These are phyloP conservation scores for Tremellales sp. DNA, from an alignment of 1,284 basidiomycete species.

Conservation along the genomic window DNA sequence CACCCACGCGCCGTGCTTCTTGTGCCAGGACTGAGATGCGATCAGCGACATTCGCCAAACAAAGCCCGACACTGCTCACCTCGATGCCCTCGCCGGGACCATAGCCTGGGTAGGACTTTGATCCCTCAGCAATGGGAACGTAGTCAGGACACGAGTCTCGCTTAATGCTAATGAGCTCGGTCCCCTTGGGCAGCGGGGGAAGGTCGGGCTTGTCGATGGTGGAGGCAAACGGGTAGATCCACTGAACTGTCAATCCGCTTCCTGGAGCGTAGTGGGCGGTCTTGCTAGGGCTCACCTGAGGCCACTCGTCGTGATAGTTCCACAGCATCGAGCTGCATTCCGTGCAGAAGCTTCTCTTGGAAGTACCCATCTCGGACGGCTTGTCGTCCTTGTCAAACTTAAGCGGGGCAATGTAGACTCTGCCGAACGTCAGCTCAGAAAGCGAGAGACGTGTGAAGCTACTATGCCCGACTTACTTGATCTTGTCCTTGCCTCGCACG, in stretches of 20 bases:
- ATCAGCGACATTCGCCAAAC: constrained; percentile 1
- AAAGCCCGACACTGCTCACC: constrained; percentile 10
- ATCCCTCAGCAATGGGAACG: constrained; percentile 38
- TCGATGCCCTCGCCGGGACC: constrained; percentile 39
- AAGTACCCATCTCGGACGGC: constrained; percentile 23
- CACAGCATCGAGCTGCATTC: constrained; percentile 47
- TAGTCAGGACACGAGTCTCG: constrained; percentile 35
- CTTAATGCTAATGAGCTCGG: constrained; percentile 29
- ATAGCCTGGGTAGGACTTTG: constrained; percentile 33
- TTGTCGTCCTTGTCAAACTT: constrained; percentile 40
- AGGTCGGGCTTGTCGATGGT: constrained; percentile 43
- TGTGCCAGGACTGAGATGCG: constrained; percentile 38
- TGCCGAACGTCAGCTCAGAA: constrained; percentile 7
- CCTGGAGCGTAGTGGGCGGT: background rate
- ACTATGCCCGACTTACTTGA: constrained; percentile 38
- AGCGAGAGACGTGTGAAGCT: too few species aligned
- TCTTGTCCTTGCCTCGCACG: constrained; percentile 40
- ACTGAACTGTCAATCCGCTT: constrained; percentile 18
- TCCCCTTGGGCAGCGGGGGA: constrained; percentile 30
- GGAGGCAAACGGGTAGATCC: constrained; percentile 48
- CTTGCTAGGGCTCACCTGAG: constrained; percentile 32
- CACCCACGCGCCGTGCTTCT: constrained; percentile 32
- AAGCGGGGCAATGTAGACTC: constrained; percentile 36
- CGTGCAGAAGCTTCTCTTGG: constrained; percentile 41
- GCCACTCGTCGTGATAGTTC: constrained; percentile 44